Base-by-base conservation (phyloP, 495 filamentous ascomycete genomes). In the Staphylotrichum longicolle region DNA sequence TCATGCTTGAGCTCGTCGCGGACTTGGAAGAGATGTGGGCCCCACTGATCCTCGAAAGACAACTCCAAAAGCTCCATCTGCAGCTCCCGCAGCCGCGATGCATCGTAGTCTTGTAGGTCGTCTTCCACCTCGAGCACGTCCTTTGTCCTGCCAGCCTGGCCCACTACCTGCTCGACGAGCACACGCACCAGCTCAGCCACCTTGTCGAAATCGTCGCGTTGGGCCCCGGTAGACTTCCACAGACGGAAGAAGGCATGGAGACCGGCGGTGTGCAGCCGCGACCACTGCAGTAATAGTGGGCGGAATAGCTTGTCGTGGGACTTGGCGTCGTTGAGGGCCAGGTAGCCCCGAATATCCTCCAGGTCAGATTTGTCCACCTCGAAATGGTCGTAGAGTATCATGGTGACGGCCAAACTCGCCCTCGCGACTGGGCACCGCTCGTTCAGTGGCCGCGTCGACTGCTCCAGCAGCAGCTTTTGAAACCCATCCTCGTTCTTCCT, bases 61-160 rank as follows among this genome's bases (percentile, higher is more conserved):
- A 93, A 78, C 67, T 96, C 91, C 7, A 98, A 75, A 4, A 96
- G 79, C 66, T 96, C 90, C 92, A 98, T 97, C 72, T 98, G 94
- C n/a, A 96, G 74, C 70, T 92, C 86, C 14, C 94, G 83, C 9
- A 98, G 74, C 27, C 87, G 82, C 41, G 82, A 74, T 50, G 89
- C 86, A 58, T 96, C 91, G 66, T 93, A 94, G 54, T 91, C 88
- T 9, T 84, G 80, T 47, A 99, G 71, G 46, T 97, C 93, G 64
- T 93, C 91, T 70, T 97, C 93, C 7, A 97, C 84, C 61, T 96
- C 90, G 33, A 87, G 79, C 3, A 98, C 83, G 63, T 97, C 93
- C 68, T 91, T 95, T 12, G 86, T 91, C 39, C 94, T 82, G 46
- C 85, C 75, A 3, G 94, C 88, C 51, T 88, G 86, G 3, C 95